phyloP scores from a whole-genome alignment of 768 basidiomycete species.

The Trametes sanguinea region DNA sequence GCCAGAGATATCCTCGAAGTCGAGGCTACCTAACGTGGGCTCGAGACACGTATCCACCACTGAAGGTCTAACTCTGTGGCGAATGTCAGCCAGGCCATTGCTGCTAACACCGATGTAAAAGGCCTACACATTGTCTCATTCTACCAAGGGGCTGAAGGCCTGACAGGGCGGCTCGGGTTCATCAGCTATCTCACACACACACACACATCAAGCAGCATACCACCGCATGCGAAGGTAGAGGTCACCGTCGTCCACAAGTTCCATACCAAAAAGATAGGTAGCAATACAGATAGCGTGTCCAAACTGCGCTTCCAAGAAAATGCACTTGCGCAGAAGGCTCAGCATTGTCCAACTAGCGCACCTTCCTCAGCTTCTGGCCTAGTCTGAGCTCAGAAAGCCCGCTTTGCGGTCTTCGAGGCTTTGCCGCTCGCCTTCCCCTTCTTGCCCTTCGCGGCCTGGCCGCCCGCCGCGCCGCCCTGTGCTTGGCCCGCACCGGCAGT shows the following conservation, averaged over 20 bases:
- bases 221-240: neutral
- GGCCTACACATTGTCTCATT: no score
- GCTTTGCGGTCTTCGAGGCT: neutral
- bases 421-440: neutral
- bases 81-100: neutral
- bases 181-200: no score
- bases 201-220: no score
- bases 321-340: neutral
- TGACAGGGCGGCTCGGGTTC: no score
- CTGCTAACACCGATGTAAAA: neutral
- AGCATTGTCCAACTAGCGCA: neutral
- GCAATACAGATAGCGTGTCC: neutral
- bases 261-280: slow-evolving; percentile 2
- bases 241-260: slow-evolving; percentile 11
- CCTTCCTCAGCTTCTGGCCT: neutral
- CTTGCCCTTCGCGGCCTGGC: neutral
- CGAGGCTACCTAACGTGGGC: neutral
- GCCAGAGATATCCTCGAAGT: neutral
- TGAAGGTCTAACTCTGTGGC: no score
- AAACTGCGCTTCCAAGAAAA: neutral
- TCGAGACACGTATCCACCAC: no score
- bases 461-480: neutral
- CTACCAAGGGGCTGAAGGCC: no score
- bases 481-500: neutral
- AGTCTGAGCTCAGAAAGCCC: neutral